phyloP scores from a whole-genome alignment of 179 eudicot genomes.

The Spinacia oleracea region DNA sequence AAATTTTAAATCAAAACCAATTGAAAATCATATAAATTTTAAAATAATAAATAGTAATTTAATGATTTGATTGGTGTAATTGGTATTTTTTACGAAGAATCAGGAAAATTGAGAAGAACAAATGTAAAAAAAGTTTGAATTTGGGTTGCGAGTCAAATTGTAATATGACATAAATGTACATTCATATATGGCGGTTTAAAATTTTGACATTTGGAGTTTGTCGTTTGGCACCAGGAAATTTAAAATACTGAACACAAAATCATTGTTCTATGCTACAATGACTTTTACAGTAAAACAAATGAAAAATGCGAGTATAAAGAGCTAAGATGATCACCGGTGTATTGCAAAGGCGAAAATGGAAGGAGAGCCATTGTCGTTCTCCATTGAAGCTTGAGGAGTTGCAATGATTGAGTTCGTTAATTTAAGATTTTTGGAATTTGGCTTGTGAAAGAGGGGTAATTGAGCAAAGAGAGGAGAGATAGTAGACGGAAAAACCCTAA shows the following conservation, averaged over 20 bases:
- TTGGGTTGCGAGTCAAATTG: slow-evolving; percentile 17
- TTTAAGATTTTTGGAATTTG: slow-evolving; percentile 28
- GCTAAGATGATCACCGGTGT: slow-evolving; percentile 38
- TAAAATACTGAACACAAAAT: not conserved
- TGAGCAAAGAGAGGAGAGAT: slow-evolving; percentile 20
- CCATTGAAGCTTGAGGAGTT: slow-evolving; percentile 42
- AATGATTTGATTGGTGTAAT: not conserved
- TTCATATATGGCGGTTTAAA: not conserved
- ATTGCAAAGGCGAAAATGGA: slow-evolving; percentile 22
- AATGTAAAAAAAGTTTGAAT: not conserved
- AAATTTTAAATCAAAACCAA: too few species aligned
- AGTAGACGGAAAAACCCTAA: slow-evolving; percentile 24
- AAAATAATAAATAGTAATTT: not conserved
- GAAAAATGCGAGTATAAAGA: not conserved
- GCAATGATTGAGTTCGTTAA: slow-evolving; percentile 27
- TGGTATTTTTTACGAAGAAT: not conserved
- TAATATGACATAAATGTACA: not conserved
- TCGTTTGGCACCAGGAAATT: slow-evolving; percentile 11
- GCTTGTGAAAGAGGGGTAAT: slow-evolving; percentile 18
- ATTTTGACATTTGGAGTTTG: slow-evolving; percentile 7
- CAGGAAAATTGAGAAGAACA: not conserved
- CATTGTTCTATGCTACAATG: not conserved
- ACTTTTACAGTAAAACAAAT: not conserved
- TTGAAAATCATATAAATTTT: not conserved
- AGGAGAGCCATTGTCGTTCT: slow-evolving; percentile 42